Conservation (phyloP, 768 basidiomycete species). For the Boletus sp. region DNA sequence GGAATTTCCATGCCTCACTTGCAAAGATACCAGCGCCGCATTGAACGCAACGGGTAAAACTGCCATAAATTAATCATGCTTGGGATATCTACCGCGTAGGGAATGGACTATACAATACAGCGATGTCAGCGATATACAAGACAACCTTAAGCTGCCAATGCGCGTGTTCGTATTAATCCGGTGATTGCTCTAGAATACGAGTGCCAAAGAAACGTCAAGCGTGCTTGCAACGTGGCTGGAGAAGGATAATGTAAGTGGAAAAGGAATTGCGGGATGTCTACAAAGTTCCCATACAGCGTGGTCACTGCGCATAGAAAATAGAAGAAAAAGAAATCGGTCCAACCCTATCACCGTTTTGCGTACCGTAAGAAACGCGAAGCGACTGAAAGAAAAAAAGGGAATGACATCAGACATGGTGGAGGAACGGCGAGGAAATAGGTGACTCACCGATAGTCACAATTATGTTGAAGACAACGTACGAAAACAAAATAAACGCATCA, state of each 20-base stretch:
- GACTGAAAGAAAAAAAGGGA: constrained; percentile 30
- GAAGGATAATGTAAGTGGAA: too few relatives aligned
- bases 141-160: background rate
- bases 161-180: background rate
- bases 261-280: too few relatives aligned
- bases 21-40: too few relatives aligned
- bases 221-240: too few relatives aligned
- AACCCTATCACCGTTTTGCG: constrained; percentile 47
- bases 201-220: background rate
- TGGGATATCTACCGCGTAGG: too few relatives aligned
- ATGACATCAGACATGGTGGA: background rate
- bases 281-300: background rate
- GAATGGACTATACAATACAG: background rate
- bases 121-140: background rate
- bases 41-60: too few relatives aligned
- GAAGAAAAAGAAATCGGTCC: background rate
- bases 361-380: constrained; percentile 72
- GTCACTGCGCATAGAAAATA: background rate
- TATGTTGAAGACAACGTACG: constrained; percentile 72
- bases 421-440: too few relatives aligned
- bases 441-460: constrained; percentile 49
- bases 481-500: constrained; percentile 63
- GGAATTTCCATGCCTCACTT: too few relatives aligned
- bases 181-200: background rate
- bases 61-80: too few relatives aligned